A percentile compares a stretch with the other conserved stretches of the same genome.
phyloP scores from a whole-genome alignment of 1,284 basidiomycete genomes.

The Mycosarcoma mackinlayi region DNA sequence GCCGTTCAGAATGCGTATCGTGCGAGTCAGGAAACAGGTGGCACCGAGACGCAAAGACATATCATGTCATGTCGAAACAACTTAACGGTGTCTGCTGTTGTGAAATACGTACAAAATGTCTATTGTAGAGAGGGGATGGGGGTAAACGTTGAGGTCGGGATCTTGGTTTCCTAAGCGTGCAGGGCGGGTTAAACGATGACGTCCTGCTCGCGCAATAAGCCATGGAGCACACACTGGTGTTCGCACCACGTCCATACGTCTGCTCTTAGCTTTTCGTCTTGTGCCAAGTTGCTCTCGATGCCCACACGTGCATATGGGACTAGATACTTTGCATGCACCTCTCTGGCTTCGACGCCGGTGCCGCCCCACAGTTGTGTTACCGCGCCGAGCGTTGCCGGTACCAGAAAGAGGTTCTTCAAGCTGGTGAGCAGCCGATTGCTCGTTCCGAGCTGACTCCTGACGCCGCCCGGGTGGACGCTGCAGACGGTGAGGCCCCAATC shows the following conservation, averaged over 20 bases:
- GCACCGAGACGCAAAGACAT: no score
- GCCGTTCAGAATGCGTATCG: no score
- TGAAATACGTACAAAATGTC: no score
- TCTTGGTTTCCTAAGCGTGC: neutral
- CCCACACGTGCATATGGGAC: slow-evolving; percentile 53
- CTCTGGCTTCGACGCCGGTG: slow-evolving; percentile 8
- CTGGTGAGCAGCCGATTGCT: slow-evolving; percentile 11
- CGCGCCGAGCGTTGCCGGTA: slow-evolving; percentile 34
- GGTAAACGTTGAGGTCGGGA: no score
- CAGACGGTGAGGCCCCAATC: slow-evolving; percentile 35
- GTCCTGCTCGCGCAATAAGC: slow-evolving; percentile 1
- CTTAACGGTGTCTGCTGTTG: no score
- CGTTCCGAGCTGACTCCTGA: slow-evolving; percentile 27
- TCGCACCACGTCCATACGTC: slow-evolving; percentile 52
- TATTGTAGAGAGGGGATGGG: no score
- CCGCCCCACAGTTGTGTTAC: slow-evolving; percentile 53
- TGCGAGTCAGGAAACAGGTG: no score
- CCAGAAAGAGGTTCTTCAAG: slow-evolving; percentile 34
- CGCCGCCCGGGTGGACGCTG: slow-evolving; percentile 48
- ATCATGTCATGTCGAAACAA: no score
- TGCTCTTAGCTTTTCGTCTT: slow-evolving; percentile 5
- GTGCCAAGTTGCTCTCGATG: slow-evolving; percentile 23
- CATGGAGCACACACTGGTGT: slow-evolving; percentile 30
- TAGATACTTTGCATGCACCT: slow-evolving; percentile 43
- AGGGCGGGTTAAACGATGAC: neutral